Evolutionary conservation across 1,284 basidiomycete genomes (phyloP).

Genomic region (Ganoderma lingzhi): DNA sequence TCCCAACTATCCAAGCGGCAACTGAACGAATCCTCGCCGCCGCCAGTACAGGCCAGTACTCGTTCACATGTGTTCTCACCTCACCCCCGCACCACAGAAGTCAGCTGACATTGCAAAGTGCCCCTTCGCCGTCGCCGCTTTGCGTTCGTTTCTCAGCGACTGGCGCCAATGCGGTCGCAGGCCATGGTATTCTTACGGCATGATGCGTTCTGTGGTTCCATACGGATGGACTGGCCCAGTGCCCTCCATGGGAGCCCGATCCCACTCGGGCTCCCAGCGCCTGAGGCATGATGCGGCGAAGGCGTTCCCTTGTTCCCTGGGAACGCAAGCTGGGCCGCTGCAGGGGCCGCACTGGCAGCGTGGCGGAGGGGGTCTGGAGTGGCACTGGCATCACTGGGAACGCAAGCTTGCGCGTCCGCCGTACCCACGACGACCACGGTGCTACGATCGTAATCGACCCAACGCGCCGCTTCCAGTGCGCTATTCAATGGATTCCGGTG

Average conservation of each 20-base stretch:
- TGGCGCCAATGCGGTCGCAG: slow-evolving; percentile 3
- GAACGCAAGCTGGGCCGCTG: slow-evolving; percentile 18
- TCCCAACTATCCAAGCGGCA: not conserved
- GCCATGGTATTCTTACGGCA: not conserved
- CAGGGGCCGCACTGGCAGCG: slow-evolving; percentile 10
- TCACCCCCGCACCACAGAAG: not conserved
- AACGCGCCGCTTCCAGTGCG: not conserved
- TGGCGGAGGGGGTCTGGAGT: not conserved
- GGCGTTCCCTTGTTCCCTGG: slow-evolving; percentile 26
- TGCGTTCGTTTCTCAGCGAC: slow-evolving; percentile 11
- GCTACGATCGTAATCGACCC: not conserved
- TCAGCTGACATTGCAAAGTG: slow-evolving; percentile 1
- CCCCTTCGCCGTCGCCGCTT: slow-evolving; percentile 1
- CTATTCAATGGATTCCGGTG: not conserved
- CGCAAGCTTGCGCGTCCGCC: not conserved
- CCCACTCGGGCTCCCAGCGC: slow-evolving; percentile 32
- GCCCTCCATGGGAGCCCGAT: slow-evolving; percentile 32
- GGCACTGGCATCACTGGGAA: slow-evolving; percentile 2
- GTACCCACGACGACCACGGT: slow-evolving; percentile 7
- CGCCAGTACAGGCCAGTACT: not conserved
- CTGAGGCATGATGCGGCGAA: slow-evolving; percentile 19
- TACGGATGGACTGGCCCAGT: slow-evolving; percentile 4
- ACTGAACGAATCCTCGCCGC: not conserved
- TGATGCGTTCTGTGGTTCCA: slow-evolving; percentile 15
- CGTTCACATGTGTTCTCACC: not conserved